Evolutionary conservation across 2,329 filamentous ascomycete species (phyloP), one percentile per base, ranked within the genome.

Genomic region (Delphinella strobiligena): DNA sequence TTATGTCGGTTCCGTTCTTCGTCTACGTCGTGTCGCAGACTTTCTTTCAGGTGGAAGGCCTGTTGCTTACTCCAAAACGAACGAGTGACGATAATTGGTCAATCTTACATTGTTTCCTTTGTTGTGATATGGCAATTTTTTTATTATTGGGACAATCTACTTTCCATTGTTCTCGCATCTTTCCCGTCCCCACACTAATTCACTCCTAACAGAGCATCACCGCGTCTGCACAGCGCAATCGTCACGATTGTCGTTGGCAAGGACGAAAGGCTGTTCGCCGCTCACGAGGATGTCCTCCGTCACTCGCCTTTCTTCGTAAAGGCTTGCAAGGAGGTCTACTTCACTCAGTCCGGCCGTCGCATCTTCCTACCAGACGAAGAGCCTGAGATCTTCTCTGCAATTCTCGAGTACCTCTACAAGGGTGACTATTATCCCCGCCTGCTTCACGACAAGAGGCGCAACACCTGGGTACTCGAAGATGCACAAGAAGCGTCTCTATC

Each of bases 391-490:
- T 84, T 95, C 64, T 93, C 86, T 60, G 88, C 82, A 56, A 72
- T 95, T 55, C 85, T 95, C 67, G 88, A 95, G 69, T 95, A 88
- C 62, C 78, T 95, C 51, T 95, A 95, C 80, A 93, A 93, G 71
- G 86, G 84, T 51, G 87, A 93, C 72, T 94, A 93, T 68, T 91
- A 83, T 63, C 88, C 88, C 41, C 83, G 86, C 62, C 72, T 95
- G 67, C 59, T 93, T 52, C 84, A 86, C 63, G 83, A 84, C 74
- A 86, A 83, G 72, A 79, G 80, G 62, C 81, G 78, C 59, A 80
- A 84, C 69, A 82, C 80, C 67, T 94, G 84, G 83, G 78, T 85
- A 61, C 83, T 94, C 66, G 86, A 94, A 74, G 81, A 83, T 61
- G 65, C 65, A 52, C 61, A 52, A 56, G 67, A 67, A 75, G 61